Base-by-base conservation (phyloP, 2,329 filamentous ascomycete species). In the Pezicula rhizophila region DNA sequence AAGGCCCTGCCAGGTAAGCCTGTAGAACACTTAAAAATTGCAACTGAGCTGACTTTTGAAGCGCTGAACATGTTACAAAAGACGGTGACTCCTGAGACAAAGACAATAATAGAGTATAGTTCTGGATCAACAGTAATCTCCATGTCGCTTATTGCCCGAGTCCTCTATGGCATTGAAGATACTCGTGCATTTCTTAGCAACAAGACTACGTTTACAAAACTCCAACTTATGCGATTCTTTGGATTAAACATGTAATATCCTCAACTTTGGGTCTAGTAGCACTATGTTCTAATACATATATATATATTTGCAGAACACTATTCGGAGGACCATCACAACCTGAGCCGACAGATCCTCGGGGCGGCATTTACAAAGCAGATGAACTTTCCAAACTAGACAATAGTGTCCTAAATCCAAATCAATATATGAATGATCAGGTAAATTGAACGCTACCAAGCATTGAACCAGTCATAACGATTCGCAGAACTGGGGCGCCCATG, bases 71-170 rank as follows among this genome's bases (percentile, higher is more conserved):
- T 80, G 52, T 66, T 80, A 33, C 65, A 66, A 39, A 67, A 64
- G 38, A 67, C 60, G 4, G 66, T 74, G 2, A 61, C 67, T 2
- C 67, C 71, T 0, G 69, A 70, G 53, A 77, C 74, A 2, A 66
- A 75, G 43, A 74, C 73, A 0, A 71, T 83, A 17, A 72, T 82
- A 44, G 80, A 84, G 56, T 78, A 78, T 49, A 82, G 77, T 60
- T 82, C 79, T 1, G 80, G 80, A 0, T 82, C 78, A 1, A 84
- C 80, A 0, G 78, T 82, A 5, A 70, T 82, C 25, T 82, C 79
- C 1, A 75, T 83, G 73, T 72, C 74, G 0, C 69, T 82, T 57
- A 68, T 78, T 8, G 70, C 75, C 0, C 67, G 78, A 14, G 74
- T 76, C 1, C 67, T 76, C 46, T 72, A 78, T 51, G 72, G 70